Conservation (phyloP, 2,329 filamentous ascomycete genomes). For the Lachnellula occidentalis region DNA sequence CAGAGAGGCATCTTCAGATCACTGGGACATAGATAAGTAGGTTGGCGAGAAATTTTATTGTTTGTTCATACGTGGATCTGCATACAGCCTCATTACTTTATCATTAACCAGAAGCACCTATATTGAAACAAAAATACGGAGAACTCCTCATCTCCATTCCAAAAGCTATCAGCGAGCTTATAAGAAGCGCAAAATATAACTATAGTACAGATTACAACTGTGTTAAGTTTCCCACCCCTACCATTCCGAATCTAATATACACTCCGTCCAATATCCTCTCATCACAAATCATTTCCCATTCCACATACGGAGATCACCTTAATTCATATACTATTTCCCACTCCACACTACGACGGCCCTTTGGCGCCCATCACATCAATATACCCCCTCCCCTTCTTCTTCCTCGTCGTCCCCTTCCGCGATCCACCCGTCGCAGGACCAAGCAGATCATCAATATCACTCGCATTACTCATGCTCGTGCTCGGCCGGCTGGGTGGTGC, state of each 20-base stretch:
- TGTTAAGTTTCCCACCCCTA: background rate
- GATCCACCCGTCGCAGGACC: slow-evolving; percentile 69
- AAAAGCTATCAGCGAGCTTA: background rate
- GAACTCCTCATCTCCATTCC: background rate
- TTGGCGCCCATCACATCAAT: slow-evolving; percentile 80
- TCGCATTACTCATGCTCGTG: slow-evolving; percentile 86
- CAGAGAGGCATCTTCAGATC: no score
- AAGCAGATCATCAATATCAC: slow-evolving; percentile 88
- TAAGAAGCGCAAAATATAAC: background rate
- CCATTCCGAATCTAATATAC: background rate
- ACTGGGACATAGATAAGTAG: no score
- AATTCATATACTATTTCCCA: background rate
- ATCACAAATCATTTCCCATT: background rate
- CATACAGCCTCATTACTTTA: no score
- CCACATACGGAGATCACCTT: background rate
- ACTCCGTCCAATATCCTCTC: background rate
- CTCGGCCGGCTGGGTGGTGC: slow-evolving; percentile 61
- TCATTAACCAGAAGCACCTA: no score
- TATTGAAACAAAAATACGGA: no score
- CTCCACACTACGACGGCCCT: background rate
- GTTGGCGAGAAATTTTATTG: no score
- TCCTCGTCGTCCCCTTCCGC: slow-evolving; percentile 52
- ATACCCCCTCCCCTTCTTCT: slow-evolving; percentile 80
- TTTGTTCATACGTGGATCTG: no score
- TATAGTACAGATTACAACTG: background rate